phyloP scores from a whole-genome alignment of 306 rosid species.

The Trifolium subterraneum region DNA sequence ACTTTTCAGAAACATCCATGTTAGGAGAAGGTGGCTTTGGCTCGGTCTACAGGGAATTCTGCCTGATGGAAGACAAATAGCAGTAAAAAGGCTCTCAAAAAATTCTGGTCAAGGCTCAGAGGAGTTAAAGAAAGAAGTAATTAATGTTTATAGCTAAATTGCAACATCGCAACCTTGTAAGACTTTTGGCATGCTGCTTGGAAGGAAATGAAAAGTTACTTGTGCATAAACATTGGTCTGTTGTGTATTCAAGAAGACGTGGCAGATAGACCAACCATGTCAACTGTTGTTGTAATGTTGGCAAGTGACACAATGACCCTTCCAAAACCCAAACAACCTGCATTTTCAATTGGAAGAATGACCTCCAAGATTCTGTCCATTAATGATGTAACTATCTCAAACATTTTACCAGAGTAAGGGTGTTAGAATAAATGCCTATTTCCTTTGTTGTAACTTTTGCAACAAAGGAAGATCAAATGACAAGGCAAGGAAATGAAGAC shows the following conservation, averaged over 20 bases:
- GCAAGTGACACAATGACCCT: not conserved
- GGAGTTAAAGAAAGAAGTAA: slow-evolving; percentile 68
- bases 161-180: slow-evolving; percentile 70
- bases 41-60: slow-evolving; percentile 55
- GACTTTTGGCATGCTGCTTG: slow-evolving; percentile 62
- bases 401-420: not conserved
- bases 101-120: slow-evolving; percentile 60
- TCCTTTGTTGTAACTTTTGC: not conserved
- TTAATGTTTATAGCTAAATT: slow-evolving; percentile 57
- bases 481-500: not conserved
- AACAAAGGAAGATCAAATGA: not conserved
- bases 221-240: slow-evolving; percentile 14
- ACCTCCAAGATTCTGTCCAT: not conserved
- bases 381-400: not conserved
- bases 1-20: slow-evolving; percentile 55
- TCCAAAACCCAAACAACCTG: not conserved
- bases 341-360: slow-evolving; percentile 5
- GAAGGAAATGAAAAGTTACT: slow-evolving; percentile 66
- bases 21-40: slow-evolving; percentile 70
- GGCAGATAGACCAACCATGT: not conserved
- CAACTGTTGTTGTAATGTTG: slow-evolving; percentile 4
- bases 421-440: not conserved
- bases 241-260: not conserved
- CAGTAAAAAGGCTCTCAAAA: slow-evolving; percentile 65
- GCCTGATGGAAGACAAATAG: slow-evolving; percentile 59